A percentile compares a stretch with the other conserved stretches of the same genome.
phyloP scores from a whole-genome alignment of 768 basidiomycete species.

The Neoboletus magnificus region DNA sequence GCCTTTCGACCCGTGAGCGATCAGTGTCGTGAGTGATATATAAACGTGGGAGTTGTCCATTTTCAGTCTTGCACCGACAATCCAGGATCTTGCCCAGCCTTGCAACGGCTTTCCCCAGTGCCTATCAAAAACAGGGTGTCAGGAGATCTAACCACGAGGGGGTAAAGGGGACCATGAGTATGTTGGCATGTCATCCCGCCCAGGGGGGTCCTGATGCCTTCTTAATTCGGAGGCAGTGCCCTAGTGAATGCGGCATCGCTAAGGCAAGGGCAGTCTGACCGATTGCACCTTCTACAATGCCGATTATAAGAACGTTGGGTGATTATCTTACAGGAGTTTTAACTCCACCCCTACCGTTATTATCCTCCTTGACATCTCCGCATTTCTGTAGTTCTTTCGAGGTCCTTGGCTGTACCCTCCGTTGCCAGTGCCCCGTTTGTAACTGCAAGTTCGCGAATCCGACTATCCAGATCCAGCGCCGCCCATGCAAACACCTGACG shows the following conservation, averaged over 20 bases:
- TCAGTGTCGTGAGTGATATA: slow-evolving; percentile 35
- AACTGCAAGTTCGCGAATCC: slow-evolving; percentile 2
- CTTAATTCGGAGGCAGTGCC: slow-evolving; percentile 33
- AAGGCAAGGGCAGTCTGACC: slow-evolving; percentile 25
- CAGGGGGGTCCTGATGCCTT: slow-evolving; percentile 28
- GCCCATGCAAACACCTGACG: slow-evolving; percentile 52
- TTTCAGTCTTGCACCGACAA: slow-evolving; percentile 28
- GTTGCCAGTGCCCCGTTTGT: slow-evolving; percentile 5
- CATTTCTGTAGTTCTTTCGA: slow-evolving; percentile 11
- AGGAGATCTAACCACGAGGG: slow-evolving; percentile 24
- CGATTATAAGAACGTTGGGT: slow-evolving; percentile 35
- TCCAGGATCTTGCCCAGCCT: slow-evolving; percentile 29
- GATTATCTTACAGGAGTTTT: slow-evolving; percentile 36
- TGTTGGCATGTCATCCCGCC: slow-evolving; percentile 35
- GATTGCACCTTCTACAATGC: slow-evolving; percentile 28
- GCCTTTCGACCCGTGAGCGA: slow-evolving; percentile 24
- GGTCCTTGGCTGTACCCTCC: slow-evolving; percentile 14
- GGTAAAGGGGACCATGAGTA: slow-evolving; percentile 26
- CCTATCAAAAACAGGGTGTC: slow-evolving; percentile 33
- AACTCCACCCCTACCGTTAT: slow-evolving; percentile 35
- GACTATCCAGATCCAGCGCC: slow-evolving; percentile 5
- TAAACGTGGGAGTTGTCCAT: slow-evolving; percentile 31
- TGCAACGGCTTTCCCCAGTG: slow-evolving; percentile 24
- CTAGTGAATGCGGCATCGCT: slow-evolving; percentile 36
- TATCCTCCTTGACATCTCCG: slow-evolving; percentile 20